Conservation (phyloP, 2,329 filamentous ascomycete genomes). For the Purpureocillium takamizusanense region DNA sequence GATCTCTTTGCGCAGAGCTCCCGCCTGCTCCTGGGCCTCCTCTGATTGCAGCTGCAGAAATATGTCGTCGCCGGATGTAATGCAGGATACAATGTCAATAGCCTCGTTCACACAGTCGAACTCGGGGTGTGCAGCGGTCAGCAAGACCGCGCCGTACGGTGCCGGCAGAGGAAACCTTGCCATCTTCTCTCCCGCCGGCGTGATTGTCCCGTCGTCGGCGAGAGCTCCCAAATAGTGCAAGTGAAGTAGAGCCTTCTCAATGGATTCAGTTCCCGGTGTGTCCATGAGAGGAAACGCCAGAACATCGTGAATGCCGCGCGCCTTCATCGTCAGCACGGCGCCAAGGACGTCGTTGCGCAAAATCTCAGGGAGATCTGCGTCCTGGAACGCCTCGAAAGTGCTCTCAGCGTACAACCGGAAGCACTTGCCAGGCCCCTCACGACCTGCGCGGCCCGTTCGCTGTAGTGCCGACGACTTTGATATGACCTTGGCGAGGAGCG, state of each 20-base stretch:
- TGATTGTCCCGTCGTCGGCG: slow-evolving; percentile 63
- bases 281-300: slow-evolving; percentile 80
- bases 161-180: slow-evolving; percentile 77
- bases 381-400: slow-evolving; percentile 60
- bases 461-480: slow-evolving; percentile 92
- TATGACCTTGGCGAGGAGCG: slow-evolving; percentile 80
- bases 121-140: slow-evolving; percentile 65
- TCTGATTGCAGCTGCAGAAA: slow-evolving; percentile 52
- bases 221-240: slow-evolving; percentile 73
- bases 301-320: slow-evolving; percentile 75
- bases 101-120: slow-evolving; percentile 69
- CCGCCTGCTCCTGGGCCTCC: slow-evolving; percentile 44
- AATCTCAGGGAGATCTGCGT: slow-evolving; percentile 79
- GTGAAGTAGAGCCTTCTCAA: slow-evolving; percentile 75
- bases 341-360: slow-evolving; percentile 80
- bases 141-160: slow-evolving; percentile 68
- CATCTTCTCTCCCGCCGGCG: slow-evolving; percentile 63
- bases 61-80: slow-evolving; percentile 55
- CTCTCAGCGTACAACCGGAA: slow-evolving; percentile 80
- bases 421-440: slow-evolving; percentile 86
- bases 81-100: slow-evolving; percentile 70
- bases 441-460: slow-evolving; percentile 80
- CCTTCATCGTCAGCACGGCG: slow-evolving; percentile 87
- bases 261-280: slow-evolving; percentile 63
- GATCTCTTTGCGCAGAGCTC: slow-evolving; percentile 45